Evolutionary conservation across 2,329 filamentous ascomycete species (phyloP).

Genomic region (Septoria petroselini): DNA sequence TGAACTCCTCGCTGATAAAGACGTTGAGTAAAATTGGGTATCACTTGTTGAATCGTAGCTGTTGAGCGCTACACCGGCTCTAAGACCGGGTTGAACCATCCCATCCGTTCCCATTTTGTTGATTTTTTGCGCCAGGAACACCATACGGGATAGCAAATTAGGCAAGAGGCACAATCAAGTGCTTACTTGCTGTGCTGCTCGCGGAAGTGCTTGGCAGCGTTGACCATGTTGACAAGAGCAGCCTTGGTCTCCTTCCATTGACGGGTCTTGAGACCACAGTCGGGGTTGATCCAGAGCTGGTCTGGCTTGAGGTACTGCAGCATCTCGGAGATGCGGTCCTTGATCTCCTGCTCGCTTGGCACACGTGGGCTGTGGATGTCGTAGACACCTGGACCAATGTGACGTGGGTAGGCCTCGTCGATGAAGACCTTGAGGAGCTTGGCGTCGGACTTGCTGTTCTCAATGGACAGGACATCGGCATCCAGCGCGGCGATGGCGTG

Average conservation of each 20-base stretch:
- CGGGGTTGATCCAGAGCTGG: slow-evolving; percentile 99
- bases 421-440: slow-evolving; percentile 99
- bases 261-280: slow-evolving; percentile 98
- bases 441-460: slow-evolving; percentile 99
- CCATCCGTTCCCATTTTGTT: slow-evolving; percentile 17
- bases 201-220: slow-evolving; percentile 95
- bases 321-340: slow-evolving; percentile 97
- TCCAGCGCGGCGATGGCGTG: slow-evolving; percentile 97
- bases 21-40: slow-evolving; percentile 34
- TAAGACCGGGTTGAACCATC: slow-evolving; percentile 17
- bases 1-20: slow-evolving; percentile 35
- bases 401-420: slow-evolving; percentile 92
- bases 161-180: slow-evolving; percentile 2
- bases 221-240: slow-evolving; percentile 93
- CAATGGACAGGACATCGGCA: slow-evolving; percentile 96
- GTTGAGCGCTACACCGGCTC: slow-evolving; percentile 20
- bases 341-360: slow-evolving; percentile 96
- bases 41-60: slow-evolving; percentile 33
- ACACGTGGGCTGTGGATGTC: slow-evolving; percentile 99
- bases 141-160: slow-evolving; percentile 12
- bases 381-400: slow-evolving; percentile 96
- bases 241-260: slow-evolving; percentile 99
- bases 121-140: slow-evolving; percentile 11
- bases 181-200: slow-evolving; percentile 48
- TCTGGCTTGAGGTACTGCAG: slow-evolving; percentile 91